Conservation (phyloP, 1,284 basidiomycete genomes). For the Laetiporus sulphureus region DNA sequence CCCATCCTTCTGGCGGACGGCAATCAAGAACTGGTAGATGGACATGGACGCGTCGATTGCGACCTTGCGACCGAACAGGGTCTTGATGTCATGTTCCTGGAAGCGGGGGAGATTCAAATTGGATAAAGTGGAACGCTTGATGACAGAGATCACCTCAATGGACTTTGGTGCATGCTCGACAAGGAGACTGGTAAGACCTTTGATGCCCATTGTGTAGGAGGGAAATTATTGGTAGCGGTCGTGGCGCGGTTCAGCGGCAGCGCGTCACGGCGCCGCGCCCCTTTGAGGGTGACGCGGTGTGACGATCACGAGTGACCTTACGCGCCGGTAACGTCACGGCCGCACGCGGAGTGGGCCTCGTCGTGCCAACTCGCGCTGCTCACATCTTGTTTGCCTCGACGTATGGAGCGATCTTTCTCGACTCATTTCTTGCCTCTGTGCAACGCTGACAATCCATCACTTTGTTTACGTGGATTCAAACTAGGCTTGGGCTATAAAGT, state of each 20-base stretch:
- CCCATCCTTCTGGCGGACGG: conserved; percentile 93
- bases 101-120: too few species aligned
- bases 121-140: background rate
- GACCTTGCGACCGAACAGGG: conserved; percentile 95
- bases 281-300: background rate
- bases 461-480: too few species aligned
- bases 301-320: conserved; percentile 10
- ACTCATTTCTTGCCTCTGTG: background rate
- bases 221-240: background rate
- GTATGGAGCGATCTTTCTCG: background rate
- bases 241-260: background rate
- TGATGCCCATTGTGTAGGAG: conserved; percentile 68
- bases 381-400: background rate
- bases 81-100: conserved; percentile 94
- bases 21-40: conserved; percentile 95
- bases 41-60: conserved; percentile 98
- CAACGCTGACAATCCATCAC: too few species aligned
- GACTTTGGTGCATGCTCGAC: conserved; percentile 84
- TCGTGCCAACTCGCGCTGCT: too few species aligned
- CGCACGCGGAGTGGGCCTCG: too few species aligned
- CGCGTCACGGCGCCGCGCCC: conserved; percentile 5
- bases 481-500: too few species aligned
- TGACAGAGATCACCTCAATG: conserved; percentile 45
- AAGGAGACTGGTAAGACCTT: conserved; percentile 88
- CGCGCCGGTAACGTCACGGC: conserved; percentile 13